Evolutionary conservation across 2,329 filamentous ascomycete species (phyloP).

Genomic region (Ophiostoma quercus): DNA sequence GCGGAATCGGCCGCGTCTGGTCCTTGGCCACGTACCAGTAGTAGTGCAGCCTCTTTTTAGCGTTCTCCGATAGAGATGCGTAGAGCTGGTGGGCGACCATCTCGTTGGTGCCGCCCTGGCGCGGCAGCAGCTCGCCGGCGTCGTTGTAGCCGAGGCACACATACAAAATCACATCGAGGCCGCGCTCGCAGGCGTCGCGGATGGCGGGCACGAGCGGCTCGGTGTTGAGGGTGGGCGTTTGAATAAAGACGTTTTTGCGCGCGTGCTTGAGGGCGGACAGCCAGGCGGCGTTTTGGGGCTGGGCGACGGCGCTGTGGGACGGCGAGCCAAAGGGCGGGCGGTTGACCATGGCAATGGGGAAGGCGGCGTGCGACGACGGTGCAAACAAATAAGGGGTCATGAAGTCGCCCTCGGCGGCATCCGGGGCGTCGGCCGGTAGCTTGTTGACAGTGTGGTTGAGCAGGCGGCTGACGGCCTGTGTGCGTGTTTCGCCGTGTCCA

Average conservation of each 20-base stretch:
- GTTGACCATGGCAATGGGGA: constrained; percentile 68
- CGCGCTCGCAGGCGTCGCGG: constrained; percentile 58
- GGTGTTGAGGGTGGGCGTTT: constrained; percentile 72
- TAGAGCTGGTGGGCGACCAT: constrained; percentile 60
- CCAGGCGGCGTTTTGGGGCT: constrained; percentile 73
- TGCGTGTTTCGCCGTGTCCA: constrained; percentile 45
- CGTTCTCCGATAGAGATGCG: constrained; percentile 44
- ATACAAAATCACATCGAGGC: constrained; percentile 63
- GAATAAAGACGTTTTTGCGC: constrained; percentile 62
- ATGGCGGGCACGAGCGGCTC: constrained; percentile 61
- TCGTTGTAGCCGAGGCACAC: constrained; percentile 78
- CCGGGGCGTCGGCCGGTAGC: constrained; percentile 49
- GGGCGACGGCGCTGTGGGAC: constrained; percentile 55
- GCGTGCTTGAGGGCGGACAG: constrained; percentile 64
- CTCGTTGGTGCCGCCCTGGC: constrained; percentile 71
- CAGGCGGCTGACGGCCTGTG: constrained; percentile 58
- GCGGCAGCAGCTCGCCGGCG: constrained; percentile 66
- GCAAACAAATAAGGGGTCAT: constrained; percentile 60
- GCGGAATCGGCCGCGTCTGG: constrained; percentile 61
- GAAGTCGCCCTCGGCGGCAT: constrained; percentile 46
- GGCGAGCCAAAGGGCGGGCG: constrained; percentile 61
- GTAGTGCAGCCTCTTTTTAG: constrained; percentile 51
- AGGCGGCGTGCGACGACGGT: constrained; percentile 39
- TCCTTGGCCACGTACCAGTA: constrained; percentile 72
- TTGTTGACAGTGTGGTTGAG: constrained; percentile 58